phyloP scores from a whole-genome alignment of 495 filamentous ascomycete species.

The Penicillium cinerascens region DNA sequence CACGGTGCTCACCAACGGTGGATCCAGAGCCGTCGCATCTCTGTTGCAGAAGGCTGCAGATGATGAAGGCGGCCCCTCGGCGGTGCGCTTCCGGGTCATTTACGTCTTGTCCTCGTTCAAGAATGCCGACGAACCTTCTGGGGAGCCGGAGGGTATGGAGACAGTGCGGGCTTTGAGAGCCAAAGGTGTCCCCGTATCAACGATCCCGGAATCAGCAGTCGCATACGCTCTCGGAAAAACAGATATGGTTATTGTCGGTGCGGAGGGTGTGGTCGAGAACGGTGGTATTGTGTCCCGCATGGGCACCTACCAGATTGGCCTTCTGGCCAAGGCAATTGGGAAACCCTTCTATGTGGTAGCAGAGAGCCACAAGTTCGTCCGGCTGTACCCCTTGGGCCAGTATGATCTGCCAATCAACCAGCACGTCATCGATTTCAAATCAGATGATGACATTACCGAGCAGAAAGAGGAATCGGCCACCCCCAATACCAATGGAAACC shows the following conservation, averaged over 20 bases:
- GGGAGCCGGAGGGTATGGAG: constrained; percentile 54
- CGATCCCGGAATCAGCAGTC: constrained; percentile 75
- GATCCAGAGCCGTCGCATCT: constrained; percentile 76
- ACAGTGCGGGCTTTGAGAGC: constrained; percentile 66
- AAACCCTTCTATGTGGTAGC: constrained; percentile 89
- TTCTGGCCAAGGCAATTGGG: constrained; percentile 70
- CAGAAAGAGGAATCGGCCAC: constrained; percentile 30
- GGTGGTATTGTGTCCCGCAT: constrained; percentile 86
- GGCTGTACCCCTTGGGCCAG: constrained; percentile 74
- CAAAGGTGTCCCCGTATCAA: constrained; percentile 76
- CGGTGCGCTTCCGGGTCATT: constrained; percentile 75
- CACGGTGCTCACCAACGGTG: constrained; percentile 83
- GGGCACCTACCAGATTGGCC: constrained; percentile 87
- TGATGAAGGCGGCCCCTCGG: constrained; percentile 49
- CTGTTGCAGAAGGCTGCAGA: constrained; percentile 72
- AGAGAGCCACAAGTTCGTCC: constrained; percentile 93
- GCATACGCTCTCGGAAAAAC: constrained; percentile 82
- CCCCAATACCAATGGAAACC: constrained; percentile 22
- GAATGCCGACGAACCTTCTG: constrained; percentile 28
- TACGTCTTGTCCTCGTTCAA: constrained; percentile 58
- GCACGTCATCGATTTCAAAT: constrained; percentile 67
- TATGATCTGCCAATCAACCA: constrained; percentile 75
- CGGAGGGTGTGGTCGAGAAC: constrained; percentile 93
- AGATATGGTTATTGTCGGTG: constrained; percentile 80
- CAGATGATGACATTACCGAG: constrained; percentile 47